Evolutionary conservation across 1,284 basidiomycete genomes (phyloP), one percentile per base, ranked within the genome.

Genomic region (Leccinum huronense): DNA sequence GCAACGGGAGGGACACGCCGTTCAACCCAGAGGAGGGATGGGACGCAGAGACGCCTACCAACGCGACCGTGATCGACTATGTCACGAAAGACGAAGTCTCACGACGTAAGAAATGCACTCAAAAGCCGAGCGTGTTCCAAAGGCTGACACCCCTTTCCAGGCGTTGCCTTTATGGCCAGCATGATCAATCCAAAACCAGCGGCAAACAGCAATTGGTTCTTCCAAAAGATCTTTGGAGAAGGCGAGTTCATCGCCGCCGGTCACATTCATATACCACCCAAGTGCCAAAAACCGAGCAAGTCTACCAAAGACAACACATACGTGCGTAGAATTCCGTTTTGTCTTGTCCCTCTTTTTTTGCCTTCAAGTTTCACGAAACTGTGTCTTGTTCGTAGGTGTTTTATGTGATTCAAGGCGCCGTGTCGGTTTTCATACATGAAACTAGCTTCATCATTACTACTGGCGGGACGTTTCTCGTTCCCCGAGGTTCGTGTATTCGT

Each of bases 151-250:
- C 3, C 57, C 1, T 23, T 23, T 63, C 27, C 70, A 90, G 93
- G 89, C 51, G 84, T 96, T 65, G 90, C 88, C 3, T 94, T 86
- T 73, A 88, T 91, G 11, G 79, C 85, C n/a, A 82, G 79, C 57
- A 84, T 87, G 80, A 80, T 92, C 23, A 72, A 83, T 1, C 86
- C 86, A n/a, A 80, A 80, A 61, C 78, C 84, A 16, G 82, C 86
- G 3, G 84, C 83, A 14, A 85, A 85, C 60, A 83, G 83, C 55
- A 81, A 84, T 27, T 99, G 96, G 85, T 81, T 80, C 33, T 99
- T 95, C 75, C 90, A 97, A 74, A 97, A 97, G 78, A 85, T 97
- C n/a, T 97, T 97, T 75, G 88, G 89, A n/a, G 95, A 98, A 68
- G 90, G 87, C 58, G 88, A 93, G 58, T 96, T 94, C 73, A 88